Conservation (phyloP, 768 basidiomycete genomes). For the Boletus edulis region DNA sequence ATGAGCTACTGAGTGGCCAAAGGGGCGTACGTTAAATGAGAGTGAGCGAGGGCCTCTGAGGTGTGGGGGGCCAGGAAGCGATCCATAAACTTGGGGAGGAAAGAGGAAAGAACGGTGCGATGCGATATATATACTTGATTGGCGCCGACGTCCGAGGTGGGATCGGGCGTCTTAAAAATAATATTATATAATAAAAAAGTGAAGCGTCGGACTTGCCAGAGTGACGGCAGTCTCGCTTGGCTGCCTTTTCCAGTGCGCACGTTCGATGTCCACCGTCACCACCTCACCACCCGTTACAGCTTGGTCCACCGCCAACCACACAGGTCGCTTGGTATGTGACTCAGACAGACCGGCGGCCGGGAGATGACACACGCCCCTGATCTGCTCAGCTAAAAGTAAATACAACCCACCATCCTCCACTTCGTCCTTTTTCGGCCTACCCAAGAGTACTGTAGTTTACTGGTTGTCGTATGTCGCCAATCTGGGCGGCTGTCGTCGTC, state of each 20-base stretch:
- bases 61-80: slow-evolving; percentile 71
- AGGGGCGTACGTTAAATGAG: slow-evolving; percentile 56
- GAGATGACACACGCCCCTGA: neutral
- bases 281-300: too few relatives aligned
- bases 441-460: too few relatives aligned
- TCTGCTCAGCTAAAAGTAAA: too few relatives aligned
- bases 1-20: neutral
- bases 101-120: neutral
- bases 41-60: slow-evolving; percentile 71
- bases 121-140: slow-evolving; percentile 12
- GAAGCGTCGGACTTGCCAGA: too few relatives aligned
- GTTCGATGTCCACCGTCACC: slow-evolving; percentile 12
- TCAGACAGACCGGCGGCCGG: neutral
- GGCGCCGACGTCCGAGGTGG: slow-evolving; percentile 1
- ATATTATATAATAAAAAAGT: neutral
- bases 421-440: too few relatives aligned
- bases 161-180: slow-evolving; percentile 5
- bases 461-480: too few relatives aligned
- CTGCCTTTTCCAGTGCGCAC: slow-evolving; percentile 25
- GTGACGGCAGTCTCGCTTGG: neutral
- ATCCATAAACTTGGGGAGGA: slow-evolving; percentile 45
- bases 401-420: too few relatives aligned
- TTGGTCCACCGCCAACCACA: too few relatives aligned
- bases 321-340: neutral
- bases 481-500: too few relatives aligned